phyloP scores from a whole-genome alignment of 164 flowering plant species.

The Magnolia kwangsiensis region DNA sequence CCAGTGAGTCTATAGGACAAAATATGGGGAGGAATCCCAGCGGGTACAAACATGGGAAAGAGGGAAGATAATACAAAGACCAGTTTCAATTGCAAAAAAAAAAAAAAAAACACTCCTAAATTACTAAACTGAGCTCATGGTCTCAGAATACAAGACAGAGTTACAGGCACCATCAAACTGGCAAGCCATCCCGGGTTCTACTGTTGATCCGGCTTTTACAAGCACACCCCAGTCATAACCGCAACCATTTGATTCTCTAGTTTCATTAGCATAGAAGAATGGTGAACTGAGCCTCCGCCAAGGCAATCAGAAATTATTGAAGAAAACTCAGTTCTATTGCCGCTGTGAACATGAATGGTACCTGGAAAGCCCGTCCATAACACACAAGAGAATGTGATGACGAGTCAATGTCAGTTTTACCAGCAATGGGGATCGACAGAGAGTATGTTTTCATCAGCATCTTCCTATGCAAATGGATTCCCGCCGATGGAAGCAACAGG shows the following conservation, averaged over 20 bases:
- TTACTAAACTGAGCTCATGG: background rate
- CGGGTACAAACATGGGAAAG: too few species aligned
- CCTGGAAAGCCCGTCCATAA: background rate
- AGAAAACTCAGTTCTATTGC: background rate
- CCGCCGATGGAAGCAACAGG: slow-evolving; percentile 62
- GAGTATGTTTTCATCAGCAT: background rate
- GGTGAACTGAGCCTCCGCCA: background rate
- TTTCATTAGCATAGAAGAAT: background rate
- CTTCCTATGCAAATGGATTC: slow-evolving; percentile 64
- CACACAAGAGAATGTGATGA: background rate
- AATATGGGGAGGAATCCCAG: too few species aligned
- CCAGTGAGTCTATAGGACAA: too few species aligned
- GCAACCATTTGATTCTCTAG: background rate
- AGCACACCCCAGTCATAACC: background rate
- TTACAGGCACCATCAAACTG: background rate
- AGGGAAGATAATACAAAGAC: too few species aligned
- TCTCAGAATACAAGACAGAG: background rate
- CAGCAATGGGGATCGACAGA: background rate
- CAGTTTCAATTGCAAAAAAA: background rate
- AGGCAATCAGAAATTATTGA: background rate
- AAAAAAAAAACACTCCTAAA: background rate
- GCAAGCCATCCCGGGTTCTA: background rate
- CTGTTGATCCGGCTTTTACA: background rate
- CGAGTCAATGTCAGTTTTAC: background rate
- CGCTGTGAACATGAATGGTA: background rate